phyloP scores from a whole-genome alignment of 306 rosid genomes.

The Rosa rugosa region DNA sequence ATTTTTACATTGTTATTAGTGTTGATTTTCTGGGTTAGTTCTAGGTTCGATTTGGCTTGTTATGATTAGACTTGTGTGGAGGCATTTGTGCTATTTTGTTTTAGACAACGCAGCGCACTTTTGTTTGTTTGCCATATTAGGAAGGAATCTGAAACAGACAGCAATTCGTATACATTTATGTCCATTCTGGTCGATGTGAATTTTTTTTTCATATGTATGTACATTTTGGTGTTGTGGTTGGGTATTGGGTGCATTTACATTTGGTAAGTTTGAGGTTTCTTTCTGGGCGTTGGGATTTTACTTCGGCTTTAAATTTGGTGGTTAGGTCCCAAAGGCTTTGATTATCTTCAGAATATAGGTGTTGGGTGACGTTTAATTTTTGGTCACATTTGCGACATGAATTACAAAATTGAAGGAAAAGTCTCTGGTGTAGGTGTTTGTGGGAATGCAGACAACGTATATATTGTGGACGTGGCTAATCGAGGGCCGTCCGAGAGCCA shows the following conservation, averaged over 20 bases:
- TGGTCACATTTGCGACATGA: neutral
- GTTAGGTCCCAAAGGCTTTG: neutral
- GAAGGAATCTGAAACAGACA: neutral
- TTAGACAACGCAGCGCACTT: neutral
- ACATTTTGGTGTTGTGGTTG: neutral
- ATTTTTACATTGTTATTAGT: neutral
- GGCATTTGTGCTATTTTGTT: neutral
- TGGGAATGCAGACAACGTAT: conserved; percentile 84
- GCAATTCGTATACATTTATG: neutral
- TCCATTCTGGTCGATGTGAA: neutral
- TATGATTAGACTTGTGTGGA: neutral
- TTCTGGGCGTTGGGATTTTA: neutral
- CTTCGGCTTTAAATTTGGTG: neutral
- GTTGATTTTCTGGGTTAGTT: neutral
- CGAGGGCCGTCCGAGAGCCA: conserved; percentile 92
- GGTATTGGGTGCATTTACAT: neutral
- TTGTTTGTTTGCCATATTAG: conserved; percentile 2
- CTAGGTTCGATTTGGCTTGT: neutral
- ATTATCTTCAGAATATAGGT: neutral
- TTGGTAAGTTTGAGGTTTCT: neutral
- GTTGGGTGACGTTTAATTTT: neutral
- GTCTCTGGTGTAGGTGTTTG: conserved; percentile 53
- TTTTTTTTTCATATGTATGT: neutral
- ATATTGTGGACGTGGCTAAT: conserved; percentile 81
- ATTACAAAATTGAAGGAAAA: neutral